Conservation (phyloP, 2,329 filamentous ascomycete genomes). For the Colletotrichum sp. region DNA sequence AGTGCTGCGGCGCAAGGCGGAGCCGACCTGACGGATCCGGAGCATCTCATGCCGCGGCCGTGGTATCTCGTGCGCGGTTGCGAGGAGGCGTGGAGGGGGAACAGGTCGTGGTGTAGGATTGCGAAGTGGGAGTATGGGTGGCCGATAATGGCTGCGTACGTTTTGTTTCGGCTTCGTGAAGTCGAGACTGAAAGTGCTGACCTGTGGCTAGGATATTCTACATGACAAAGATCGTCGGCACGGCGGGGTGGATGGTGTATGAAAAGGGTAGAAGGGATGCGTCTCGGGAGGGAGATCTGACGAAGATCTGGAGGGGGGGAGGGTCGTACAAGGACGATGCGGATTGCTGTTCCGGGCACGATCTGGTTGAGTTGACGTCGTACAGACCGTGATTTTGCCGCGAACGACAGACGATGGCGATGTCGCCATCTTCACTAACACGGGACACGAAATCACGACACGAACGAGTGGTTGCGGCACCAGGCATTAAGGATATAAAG, state of each 20-base stretch:
- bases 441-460: neutral
- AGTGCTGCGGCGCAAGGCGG: slow-evolving; percentile 25
- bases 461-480: neutral
- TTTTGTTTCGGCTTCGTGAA: neutral
- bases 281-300: neutral
- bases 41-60: slow-evolving; percentile 26
- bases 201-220: neutral
- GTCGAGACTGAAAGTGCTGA: neutral
- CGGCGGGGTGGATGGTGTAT: neutral
- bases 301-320: neutral
- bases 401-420: too few relatives aligned
- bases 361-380: neutral
- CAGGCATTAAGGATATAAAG: neutral
- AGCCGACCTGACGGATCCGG: slow-evolving; percentile 27
- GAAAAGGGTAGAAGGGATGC: neutral
- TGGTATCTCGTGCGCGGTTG: slow-evolving; percentile 31
- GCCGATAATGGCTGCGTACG: neutral
- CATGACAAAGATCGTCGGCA: neutral
- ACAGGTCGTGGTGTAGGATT: neutral
- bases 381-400: neutral
- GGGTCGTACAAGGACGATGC: neutral
- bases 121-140: neutral
- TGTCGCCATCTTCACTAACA: neutral
- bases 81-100: neutral
- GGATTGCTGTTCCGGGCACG: neutral